phyloP scores from a whole-genome alignment of 306 rosid species.

The Acmispon strigosus region DNA sequence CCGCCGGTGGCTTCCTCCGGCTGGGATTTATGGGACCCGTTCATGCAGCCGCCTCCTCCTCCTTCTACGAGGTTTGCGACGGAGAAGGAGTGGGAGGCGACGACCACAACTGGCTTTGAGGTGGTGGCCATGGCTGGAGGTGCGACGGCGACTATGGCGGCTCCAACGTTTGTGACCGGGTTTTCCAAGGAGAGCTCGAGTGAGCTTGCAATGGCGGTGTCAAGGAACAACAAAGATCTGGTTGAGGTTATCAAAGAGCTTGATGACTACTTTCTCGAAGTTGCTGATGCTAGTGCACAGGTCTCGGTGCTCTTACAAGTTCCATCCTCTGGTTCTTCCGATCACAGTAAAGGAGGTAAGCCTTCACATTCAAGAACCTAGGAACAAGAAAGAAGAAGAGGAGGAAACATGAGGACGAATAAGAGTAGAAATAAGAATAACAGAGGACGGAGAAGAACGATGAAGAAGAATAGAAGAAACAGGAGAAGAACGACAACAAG shows the following conservation, averaged over 20 bases:
- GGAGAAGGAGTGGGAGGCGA: constrained; percentile 81
- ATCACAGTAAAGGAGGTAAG: constrained; percentile 60
- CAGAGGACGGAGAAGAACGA: too few relatives aligned
- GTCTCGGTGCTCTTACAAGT: constrained; percentile 71
- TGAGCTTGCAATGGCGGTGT: constrained; percentile 82
- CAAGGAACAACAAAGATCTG: constrained; percentile 71
- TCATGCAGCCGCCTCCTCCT: constrained; percentile 44
- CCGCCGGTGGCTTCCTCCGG: constrained; percentile 53
- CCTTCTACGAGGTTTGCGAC: constrained; percentile 51
- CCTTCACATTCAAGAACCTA: too few relatives aligned
- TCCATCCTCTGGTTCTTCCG: constrained; percentile 52
- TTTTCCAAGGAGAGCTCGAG: constrained; percentile 56
- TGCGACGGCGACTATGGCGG: constrained; percentile 48
- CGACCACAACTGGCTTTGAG: constrained; percentile 59
- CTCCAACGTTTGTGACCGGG: constrained; percentile 47
- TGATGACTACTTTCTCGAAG: constrained; percentile 81
- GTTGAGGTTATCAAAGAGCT: constrained; percentile 83
- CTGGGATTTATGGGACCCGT: constrained; percentile 99
- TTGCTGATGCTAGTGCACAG: constrained; percentile 77
- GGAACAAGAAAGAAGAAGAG: too few relatives aligned
- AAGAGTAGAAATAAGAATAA: too few relatives aligned
- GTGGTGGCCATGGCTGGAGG: constrained; percentile 39
- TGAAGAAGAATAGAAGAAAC: too few relatives aligned
- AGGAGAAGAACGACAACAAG: too few relatives aligned
- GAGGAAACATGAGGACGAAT: too few relatives aligned